Evolutionary conservation across 805 yeast species (phyloP).

Genomic region (Teunomyces panamensis): DNA sequence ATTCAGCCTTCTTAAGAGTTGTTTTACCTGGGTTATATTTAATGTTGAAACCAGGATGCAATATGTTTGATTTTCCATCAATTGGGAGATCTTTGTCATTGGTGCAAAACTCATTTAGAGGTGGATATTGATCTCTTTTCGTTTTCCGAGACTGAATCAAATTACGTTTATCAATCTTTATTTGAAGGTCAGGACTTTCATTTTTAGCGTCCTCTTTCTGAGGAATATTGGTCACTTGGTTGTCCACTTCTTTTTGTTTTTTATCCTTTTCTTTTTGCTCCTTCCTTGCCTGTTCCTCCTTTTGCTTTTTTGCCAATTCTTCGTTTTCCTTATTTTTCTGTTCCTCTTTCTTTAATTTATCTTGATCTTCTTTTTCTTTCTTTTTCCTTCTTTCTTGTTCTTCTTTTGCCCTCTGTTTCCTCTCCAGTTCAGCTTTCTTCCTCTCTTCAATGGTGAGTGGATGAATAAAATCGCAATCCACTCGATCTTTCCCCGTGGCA

Average conservation of each 20-base stretch:
- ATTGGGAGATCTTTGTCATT: constrained; percentile 15
- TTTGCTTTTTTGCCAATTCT: constrained; percentile 8
- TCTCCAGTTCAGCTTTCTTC: constrained; percentile 4
- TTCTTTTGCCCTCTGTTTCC: constrained; percentile 7
- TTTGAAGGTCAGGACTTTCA: not conserved
- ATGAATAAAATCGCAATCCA: constrained; percentile 13
- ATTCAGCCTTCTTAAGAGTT: constrained; percentile 13
- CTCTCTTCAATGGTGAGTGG: constrained; percentile 14
- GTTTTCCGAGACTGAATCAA: not conserved
- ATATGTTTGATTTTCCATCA: constrained; percentile 9
- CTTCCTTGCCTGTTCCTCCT: constrained; percentile 7
- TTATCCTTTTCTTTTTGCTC: constrained; percentile 4
- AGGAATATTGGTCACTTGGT: not conserved
- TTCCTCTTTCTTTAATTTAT: constrained; percentile 8
- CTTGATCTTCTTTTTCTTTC: constrained; percentile 9
- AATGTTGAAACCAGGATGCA: constrained; percentile 22
- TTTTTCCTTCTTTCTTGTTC: constrained; percentile 7
- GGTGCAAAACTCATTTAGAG: constrained; percentile 16
- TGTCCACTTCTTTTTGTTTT: constrained; percentile 1
- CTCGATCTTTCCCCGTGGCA: constrained; percentile 7
- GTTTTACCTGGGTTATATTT: constrained; percentile 13
- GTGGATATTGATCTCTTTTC: not conserved
- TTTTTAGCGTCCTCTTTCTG: not conserved
- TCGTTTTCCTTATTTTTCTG: constrained; percentile 9
- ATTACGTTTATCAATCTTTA: constrained; percentile 6